Evolutionary conservation across 2,329 filamentous ascomycete species (phyloP).

Genomic region (Botrytis cinerea): DNA sequence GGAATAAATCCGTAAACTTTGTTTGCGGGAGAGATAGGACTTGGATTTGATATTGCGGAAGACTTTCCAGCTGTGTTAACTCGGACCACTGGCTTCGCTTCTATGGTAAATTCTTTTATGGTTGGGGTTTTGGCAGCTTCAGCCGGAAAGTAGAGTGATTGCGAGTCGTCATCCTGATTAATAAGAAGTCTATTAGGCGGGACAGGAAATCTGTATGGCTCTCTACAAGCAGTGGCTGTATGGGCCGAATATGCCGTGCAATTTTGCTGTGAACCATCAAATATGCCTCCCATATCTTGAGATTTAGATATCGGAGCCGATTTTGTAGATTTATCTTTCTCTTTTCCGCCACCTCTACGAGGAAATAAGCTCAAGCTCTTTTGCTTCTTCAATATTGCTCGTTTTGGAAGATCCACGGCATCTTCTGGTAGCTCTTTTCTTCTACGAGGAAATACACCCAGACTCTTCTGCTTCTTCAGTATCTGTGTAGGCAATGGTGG

Average conservation of each 20-base stretch:
- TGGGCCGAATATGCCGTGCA: constrained; percentile 11
- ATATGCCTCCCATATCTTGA: not conserved
- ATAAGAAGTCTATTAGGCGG: not conserved
- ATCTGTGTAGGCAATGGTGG: not conserved
- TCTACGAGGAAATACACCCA: not conserved
- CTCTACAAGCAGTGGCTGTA: constrained; percentile 10
- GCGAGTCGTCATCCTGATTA: not conserved
- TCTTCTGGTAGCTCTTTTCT: not conserved
- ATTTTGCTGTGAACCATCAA: constrained; percentile 11
- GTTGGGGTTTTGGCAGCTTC: not conserved
- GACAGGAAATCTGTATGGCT: constrained; percentile 12
- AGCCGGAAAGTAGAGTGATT: not conserved
- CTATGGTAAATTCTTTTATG: no score
- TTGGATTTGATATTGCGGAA: not conserved
- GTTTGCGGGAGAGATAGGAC: constrained; percentile 1
- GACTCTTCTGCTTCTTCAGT: constrained; percentile 10
- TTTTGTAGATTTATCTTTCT: not conserved
- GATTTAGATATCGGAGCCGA: not conserved
- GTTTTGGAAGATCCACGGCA: not conserved
- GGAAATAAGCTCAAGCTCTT: constrained; percentile 12
- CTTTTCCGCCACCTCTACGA: not conserved
- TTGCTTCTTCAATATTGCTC: constrained; percentile 6
- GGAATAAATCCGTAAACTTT: constrained; percentile 11
- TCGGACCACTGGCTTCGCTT: not conserved
- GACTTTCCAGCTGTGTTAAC: not conserved